Base-by-base conservation (phyloP, 805 yeast species). In the Komagataella pseudopastoris region DNA sequence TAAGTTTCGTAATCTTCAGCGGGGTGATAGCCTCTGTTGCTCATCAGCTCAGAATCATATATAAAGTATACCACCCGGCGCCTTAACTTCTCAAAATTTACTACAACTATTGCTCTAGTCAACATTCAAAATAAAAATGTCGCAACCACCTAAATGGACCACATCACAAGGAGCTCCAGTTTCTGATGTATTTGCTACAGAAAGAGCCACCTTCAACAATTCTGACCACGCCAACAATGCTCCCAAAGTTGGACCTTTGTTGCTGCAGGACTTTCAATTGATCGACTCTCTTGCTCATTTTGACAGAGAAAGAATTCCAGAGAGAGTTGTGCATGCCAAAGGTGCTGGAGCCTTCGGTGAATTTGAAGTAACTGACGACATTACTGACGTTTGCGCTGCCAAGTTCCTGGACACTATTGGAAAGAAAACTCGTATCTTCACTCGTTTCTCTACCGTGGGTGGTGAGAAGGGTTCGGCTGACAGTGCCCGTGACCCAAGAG, bases 271-370 rank as follows among this genome's bases (percentile, higher is more conserved):
- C 65, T 83, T 85, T 69, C 81, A 81, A 63, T 70, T 88, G 67
- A 75, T 88, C 59, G 96, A 88, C 61, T 76, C 88, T 2, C 68
- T 88, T 52, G 90, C 95, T 18, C 96, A 87, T 66, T 88, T 88
- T 60, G 95, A 86, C 69, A 76, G 95, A 58, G 96, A 88, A 69
- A 74, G 96, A 68, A 84, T 88, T 56, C 96, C 96, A 10, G 96
- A 88, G 71, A 76, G 96, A 69, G 95, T 88, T 52, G 96, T 88
- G 43, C 96, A 88, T 63, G 96, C 96, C 51, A 88, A 88, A 65
- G 96, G 96, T 58, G 85, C 90, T 12, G 96, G 96, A 63, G 96
- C 96, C 7, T 86, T 74, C 64, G 96, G 96, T 57, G 77, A 74
- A 57, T 88, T 88, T 64, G 95, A 85, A 66, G 90, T 84, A 50